A percentile compares a stretch with the other conserved stretches of the same genome.
Conservation (phyloP, 805 yeast genomes). For the Blastobotrys terrestris region DNA sequence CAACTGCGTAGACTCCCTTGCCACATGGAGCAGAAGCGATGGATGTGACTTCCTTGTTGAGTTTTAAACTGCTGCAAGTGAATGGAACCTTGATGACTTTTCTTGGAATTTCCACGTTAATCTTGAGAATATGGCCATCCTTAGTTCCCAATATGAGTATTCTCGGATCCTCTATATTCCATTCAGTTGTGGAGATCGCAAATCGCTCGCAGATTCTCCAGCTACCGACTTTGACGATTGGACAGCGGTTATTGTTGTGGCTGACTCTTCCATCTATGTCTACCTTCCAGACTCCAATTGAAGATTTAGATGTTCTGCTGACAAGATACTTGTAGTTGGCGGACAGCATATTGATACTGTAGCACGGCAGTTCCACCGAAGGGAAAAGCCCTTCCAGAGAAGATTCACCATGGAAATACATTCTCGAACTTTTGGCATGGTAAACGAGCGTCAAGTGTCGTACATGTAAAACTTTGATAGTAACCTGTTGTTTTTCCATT, state of each 20-base stretch:
- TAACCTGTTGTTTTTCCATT: neutral
- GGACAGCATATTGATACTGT: neutral
- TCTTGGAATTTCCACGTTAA: neutral
- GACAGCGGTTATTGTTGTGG: neutral
- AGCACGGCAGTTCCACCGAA: neutral
- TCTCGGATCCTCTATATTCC: neutral
- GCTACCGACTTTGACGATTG: neutral
- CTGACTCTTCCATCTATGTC: neutral
- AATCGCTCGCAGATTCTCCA: neutral
- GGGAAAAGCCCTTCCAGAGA: neutral
- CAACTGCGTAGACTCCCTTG: neutral
- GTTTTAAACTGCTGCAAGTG: neutral
- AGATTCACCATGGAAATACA: neutral
- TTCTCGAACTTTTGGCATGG: neutral
- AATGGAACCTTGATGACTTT: neutral
- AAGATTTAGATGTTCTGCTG: neutral
- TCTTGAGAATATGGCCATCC: neutral
- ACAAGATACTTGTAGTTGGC: neutral
- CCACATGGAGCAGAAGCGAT: constrained; percentile 1
- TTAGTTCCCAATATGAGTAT: neutral
- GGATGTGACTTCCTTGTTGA: neutral
- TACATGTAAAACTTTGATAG: constrained; percentile 1
- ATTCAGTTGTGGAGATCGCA: neutral
- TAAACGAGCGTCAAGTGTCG: constrained; percentile 1
- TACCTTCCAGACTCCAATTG: constrained; percentile 1